These are phyloP conservation scores for Pythium dissotocum DNA, from an alignment of 352 stramenopile species.

Conservation along the genomic window DNA sequence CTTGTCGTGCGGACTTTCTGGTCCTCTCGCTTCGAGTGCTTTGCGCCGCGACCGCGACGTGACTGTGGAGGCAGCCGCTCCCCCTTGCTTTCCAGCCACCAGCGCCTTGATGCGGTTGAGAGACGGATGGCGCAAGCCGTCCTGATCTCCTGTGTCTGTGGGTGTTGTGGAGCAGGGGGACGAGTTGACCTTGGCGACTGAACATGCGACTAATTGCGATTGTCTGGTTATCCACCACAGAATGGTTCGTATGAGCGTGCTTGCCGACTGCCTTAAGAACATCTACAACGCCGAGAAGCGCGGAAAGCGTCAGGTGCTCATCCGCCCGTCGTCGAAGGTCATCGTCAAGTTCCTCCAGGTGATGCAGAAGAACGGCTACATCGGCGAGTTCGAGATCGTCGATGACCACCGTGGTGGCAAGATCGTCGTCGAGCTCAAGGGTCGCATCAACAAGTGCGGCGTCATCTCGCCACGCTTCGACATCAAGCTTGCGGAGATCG, in stretches of 20 bases:
- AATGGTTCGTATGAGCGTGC: constrained; percentile 99
- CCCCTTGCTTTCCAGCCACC: constrained; percentile 3
- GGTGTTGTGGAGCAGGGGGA: constrained; percentile 19
- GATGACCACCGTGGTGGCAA: constrained; percentile 99
- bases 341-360: constrained; percentile 99
- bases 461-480: constrained; percentile 99
- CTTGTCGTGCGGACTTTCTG: constrained; percentile 8
- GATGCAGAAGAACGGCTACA: constrained; percentile 99
- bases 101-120: constrained; percentile 1
- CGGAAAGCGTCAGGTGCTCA: constrained; percentile 99
- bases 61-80: constrained; percentile 67
- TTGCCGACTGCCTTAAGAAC: constrained; percentile 99
- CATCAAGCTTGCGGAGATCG: constrained; percentile 95
- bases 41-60: constrained; percentile 28
- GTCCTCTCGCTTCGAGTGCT: constrained; percentile 7
- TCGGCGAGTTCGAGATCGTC: constrained; percentile 99
- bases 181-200: constrained; percentile 61
- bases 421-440: constrained; percentile 98
- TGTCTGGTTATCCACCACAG: constrained; percentile 33
- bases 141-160: constrained; percentile 1
- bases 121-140: not conserved
- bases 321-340: constrained; percentile 99
- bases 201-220: constrained; percentile 44
- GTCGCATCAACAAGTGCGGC: constrained; percentile 99
- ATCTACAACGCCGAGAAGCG: constrained; percentile 99